Base-by-base conservation (phyloP, 805 yeast species). In the Cyberlindnera misumaiensis region DNA sequence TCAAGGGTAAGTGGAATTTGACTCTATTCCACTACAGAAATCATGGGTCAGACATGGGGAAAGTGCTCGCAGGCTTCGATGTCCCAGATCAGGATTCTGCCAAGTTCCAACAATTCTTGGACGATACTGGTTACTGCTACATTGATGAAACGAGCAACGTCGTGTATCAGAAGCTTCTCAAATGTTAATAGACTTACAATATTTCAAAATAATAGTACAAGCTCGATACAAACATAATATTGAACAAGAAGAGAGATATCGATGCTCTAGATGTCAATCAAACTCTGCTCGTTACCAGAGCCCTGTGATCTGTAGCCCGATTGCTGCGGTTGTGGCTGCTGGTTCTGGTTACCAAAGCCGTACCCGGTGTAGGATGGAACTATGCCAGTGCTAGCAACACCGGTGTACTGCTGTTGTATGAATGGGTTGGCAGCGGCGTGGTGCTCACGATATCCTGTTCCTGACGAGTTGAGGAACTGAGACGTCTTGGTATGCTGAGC, bases 21-120 rank as follows among this genome's bases (percentile, higher is more conserved):
- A 83, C 97, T 1, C 64, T 93, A 52, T 93, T 93, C 80, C 96
- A 93, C 62, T 93, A 93, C 64, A 79, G 99, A 70, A 88, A 93
- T 65, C 95, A 88, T 51, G 99, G 99, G 29, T 80, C 90, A 36
- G 99, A 93, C 57, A 73, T 93, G 33, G 97, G 95, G 33, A 87
- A 87, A 60, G 86, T 93, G 1, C 69, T 93, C 44, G 90, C 95
- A 32, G 99, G 96, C 30, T 73, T 94, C 41, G 79, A 80, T 36
- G 87, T 89, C 18, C 96, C 97, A 3, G 73, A 75, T 30, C 70
- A 77, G 24, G 83, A 79, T 38, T 72, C 73, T 38, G 72, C 61
- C 20, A 80, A 76, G 15, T 80, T 90, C 57, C 77, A 80, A 48
- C 63, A 65, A 17, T 86, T 87, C 59, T 68, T 93, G 59, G 66